A percentile compares a stretch with the other conserved stretches of the same genome.
These are phyloP conservation scores for Puccinellia tenuiflora DNA, from an alignment of 176 grass and related monocot species.

Conservation along the genomic window DNA sequence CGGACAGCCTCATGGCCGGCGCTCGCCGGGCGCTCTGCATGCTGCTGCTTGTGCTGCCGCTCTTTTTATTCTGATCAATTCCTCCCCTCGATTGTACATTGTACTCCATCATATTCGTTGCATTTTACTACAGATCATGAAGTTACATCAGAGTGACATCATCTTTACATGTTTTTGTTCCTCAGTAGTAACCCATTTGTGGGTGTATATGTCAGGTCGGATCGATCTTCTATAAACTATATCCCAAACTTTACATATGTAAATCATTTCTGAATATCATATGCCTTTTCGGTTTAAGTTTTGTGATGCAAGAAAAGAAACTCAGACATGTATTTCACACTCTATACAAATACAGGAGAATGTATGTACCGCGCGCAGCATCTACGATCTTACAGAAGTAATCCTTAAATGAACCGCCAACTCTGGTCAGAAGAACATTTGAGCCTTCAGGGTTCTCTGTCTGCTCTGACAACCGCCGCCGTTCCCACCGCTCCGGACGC, in stretches of 20 bases:
- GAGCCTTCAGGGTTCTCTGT: background rate
- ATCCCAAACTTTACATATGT: too few relatives aligned
- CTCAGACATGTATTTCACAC: background rate
- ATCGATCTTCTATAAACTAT: background rate
- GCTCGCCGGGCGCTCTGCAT: conserved; percentile 20
- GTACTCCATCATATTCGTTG: background rate
- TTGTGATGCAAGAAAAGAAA: background rate
- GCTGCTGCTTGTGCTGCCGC: conserved; percentile 20
- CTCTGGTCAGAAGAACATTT: background rate
- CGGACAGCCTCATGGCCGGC: conserved; percentile 8
- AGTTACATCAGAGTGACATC: background rate
- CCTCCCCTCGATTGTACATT: background rate
- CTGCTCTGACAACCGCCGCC: background rate
- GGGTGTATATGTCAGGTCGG: conserved; percentile 13
- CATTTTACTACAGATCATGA: background rate
- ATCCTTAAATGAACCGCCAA: background rate
- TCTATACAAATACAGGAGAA: background rate
- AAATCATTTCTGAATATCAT: background rate
- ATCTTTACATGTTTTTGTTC: background rate
- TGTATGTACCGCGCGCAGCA: background rate
- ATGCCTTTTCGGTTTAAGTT: background rate
- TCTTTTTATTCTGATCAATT: conserved; percentile 21
- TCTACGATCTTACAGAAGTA: background rate
- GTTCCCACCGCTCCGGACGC: background rate
- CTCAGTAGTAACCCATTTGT: background rate